A percentile compares a stretch with the other conserved stretches of the same genome.
phyloP scores from a whole-genome alignment of 2,329 filamentous ascomycete species.

The Fusarium secorum region DNA sequence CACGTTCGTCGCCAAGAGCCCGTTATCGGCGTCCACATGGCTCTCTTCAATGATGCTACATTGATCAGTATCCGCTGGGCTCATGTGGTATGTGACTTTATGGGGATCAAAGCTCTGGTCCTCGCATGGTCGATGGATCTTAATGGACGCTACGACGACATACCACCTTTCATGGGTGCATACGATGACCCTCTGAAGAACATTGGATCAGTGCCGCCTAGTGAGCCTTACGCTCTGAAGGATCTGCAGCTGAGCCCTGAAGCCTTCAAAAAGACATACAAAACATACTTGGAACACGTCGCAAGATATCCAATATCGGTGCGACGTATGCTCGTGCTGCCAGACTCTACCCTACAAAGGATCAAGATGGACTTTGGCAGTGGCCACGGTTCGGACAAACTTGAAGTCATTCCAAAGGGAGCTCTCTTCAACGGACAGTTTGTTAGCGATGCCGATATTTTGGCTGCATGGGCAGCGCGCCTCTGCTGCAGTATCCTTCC shows the following conservation, averaged over 20 bases:
- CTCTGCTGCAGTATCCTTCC: constrained; percentile 3
- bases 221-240: background rate
- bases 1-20: background rate
- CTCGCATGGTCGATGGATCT: constrained; percentile 4
- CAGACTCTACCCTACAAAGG: background rate
- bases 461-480: background rate
- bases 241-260: background rate
- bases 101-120: constrained; percentile 1
- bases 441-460: background rate
- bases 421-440: background rate
- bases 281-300: background rate
- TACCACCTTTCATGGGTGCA: constrained; percentile 1
- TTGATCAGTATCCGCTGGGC: background rate
- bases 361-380: background rate
- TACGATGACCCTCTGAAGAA: background rate
- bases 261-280: background rate
- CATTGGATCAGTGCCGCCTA: background rate
- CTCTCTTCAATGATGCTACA: background rate
- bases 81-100: background rate
- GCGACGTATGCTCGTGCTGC: background rate
- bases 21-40: background rate
- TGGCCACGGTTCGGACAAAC: background rate
- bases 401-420: background rate
- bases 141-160: background rate
- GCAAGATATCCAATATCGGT: background rate